Evolutionary conservation across 805 yeast genomes (phyloP).

Genomic region (Pichia nakasei): DNA sequence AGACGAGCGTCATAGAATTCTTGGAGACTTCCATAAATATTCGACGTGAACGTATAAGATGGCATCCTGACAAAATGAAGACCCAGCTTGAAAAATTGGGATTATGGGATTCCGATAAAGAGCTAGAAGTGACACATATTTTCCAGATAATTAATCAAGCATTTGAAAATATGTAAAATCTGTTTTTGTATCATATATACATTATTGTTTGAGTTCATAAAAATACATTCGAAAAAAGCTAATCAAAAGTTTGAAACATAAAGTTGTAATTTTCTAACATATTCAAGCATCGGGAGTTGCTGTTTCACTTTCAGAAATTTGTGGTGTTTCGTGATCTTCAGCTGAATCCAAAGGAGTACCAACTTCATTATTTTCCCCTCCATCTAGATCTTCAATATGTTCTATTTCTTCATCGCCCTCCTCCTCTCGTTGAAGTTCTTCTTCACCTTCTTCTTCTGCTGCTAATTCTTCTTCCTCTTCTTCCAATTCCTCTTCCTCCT

Average conservation of each 20-base stretch:
- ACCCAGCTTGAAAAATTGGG: conserved; percentile 9
- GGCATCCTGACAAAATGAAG: conserved; percentile 67
- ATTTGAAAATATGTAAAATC: conserved; percentile 28
- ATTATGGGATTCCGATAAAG: conserved; percentile 1
- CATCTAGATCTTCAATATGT: background rate
- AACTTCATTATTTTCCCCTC: background rate
- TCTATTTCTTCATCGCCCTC: conserved; percentile 12
- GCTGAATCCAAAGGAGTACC: conserved; percentile 1
- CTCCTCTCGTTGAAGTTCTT: conserved; percentile 13
- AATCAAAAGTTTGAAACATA: too few species aligned
- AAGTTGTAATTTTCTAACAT: too few species aligned
- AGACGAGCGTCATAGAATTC: conserved; percentile 12
- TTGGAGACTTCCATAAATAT: conserved; percentile 15
- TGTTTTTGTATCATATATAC: too few species aligned
- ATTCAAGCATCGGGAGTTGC: conserved; percentile 1
- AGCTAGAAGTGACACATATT: conserved; percentile 26
- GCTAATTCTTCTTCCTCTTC: conserved; percentile 25
- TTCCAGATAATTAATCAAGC: conserved; percentile 36
- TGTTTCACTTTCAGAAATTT: conserved; percentile 3
- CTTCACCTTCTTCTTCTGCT: conserved; percentile 14
- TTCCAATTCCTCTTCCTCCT: conserved; percentile 15
- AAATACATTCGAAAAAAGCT: background rate
- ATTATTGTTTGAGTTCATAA: background rate
- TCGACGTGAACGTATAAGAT: conserved; percentile 46
- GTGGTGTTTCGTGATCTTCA: conserved; percentile 2